Evolutionary conservation across 2,329 filamentous ascomycete genomes (phyloP).

Genomic region (Scedosporium apiospermum): DNA sequence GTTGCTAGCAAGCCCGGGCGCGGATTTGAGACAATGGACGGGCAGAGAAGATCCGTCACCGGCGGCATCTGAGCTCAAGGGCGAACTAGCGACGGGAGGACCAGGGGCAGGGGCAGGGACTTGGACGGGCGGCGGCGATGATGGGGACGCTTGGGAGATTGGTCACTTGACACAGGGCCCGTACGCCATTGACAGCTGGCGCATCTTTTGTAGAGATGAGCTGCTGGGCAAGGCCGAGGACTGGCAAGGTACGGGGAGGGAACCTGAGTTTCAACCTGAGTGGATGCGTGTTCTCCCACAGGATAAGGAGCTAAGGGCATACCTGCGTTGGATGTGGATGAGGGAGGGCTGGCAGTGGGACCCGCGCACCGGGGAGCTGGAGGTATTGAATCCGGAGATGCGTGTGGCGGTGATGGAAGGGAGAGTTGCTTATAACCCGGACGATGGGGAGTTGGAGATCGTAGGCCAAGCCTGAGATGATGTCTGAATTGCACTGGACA

Average conservation of each 20-base stretch:
- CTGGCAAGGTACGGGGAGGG: slow-evolving; percentile 51
- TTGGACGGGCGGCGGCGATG: slow-evolving; percentile 2
- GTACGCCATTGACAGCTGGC: slow-evolving; percentile 84
- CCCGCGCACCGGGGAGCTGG: slow-evolving; percentile 55
- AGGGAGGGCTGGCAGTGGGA: slow-evolving; percentile 79
- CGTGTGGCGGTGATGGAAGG: slow-evolving; percentile 47
- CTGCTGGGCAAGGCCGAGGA: slow-evolving; percentile 56
- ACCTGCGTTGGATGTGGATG: slow-evolving; percentile 85
- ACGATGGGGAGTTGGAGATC: slow-evolving; percentile 36
- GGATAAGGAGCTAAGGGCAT: slow-evolving; percentile 86
- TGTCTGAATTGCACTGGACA: background rate
- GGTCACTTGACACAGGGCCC: slow-evolving; percentile 73
- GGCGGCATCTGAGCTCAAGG: background rate
- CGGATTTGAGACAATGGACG: background rate
- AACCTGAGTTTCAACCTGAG: slow-evolving; percentile 62
- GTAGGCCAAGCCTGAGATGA: background rate
- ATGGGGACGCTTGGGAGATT: slow-evolving; percentile 62
- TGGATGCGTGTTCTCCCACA: slow-evolving; percentile 79
- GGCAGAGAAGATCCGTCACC: background rate
- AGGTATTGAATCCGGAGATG: slow-evolving; percentile 42
- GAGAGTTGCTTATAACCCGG: slow-evolving; percentile 42
- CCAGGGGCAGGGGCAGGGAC: background rate
- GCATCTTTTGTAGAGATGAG: slow-evolving; percentile 82
- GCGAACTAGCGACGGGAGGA: background rate
- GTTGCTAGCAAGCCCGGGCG: background rate